Evolutionary conservation across 345 rosid species (phyloP).

Genomic region (Bretschneidera sinensis): DNA sequence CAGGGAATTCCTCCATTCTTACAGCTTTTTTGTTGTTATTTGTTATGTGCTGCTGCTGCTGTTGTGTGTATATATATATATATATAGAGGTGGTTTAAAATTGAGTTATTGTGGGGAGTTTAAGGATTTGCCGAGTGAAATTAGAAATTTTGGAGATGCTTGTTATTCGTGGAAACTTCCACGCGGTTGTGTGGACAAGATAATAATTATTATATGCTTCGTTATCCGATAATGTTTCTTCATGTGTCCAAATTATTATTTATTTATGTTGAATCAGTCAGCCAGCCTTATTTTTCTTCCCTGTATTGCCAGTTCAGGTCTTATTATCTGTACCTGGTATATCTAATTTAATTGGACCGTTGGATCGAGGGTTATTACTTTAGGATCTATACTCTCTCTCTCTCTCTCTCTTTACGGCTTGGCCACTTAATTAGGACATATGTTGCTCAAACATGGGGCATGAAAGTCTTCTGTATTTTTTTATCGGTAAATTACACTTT

Average conservation of each 20-base stretch:
- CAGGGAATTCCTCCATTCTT: slow-evolving; percentile 28
- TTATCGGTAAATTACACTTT: no score
- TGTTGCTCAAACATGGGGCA: no score
- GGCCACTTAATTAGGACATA: no score
- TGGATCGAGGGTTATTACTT: no score
- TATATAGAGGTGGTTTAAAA: slow-evolving; percentile 20
- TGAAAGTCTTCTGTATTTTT: no score
- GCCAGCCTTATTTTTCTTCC: no score
- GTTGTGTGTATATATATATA: background rate
- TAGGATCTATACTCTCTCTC: no score
- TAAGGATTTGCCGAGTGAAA: slow-evolving; percentile 51
- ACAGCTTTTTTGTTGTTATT: background rate
- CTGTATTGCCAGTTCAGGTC: no score
- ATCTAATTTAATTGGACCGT: no score
- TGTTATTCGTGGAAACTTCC: slow-evolving; percentile 23
- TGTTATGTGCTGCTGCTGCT: background rate
- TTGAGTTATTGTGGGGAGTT: background rate
- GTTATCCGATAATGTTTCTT: background rate
- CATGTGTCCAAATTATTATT: background rate
- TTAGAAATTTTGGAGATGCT: slow-evolving; percentile 33
- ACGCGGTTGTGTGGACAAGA: slow-evolving; percentile 44
- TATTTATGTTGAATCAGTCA: background rate
- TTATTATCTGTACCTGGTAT: no score
- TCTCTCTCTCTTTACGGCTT: no score
- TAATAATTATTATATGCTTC: no score